Percentiles rank a stretch among this genome's conserved stretches.
phyloP scores from a whole-genome alignment of 805 yeast genomes.

The Schwanniomyces pseudopolymorphus region DNA sequence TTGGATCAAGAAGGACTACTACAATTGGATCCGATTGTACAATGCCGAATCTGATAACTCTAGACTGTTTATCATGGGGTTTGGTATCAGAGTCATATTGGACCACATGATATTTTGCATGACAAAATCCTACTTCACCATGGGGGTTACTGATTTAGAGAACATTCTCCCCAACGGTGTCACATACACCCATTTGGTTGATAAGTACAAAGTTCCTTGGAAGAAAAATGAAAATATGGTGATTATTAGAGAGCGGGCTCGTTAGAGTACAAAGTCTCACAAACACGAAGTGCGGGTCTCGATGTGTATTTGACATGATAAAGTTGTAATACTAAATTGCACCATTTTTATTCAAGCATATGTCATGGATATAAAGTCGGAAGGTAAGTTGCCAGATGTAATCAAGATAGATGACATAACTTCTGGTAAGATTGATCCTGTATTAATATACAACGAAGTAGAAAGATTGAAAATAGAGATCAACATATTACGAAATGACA shows the following conservation, averaged over 20 bases:
- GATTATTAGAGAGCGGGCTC: slow-evolving; percentile 20
- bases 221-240: slow-evolving; percentile 22
- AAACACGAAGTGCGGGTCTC: not conserved
- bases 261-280: not conserved
- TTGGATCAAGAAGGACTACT: slow-evolving; percentile 32
- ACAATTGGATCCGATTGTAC: slow-evolving; percentile 28
- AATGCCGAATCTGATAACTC: slow-evolving; percentile 31
- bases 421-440: slow-evolving; percentile 40
- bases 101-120: slow-evolving; percentile 28
- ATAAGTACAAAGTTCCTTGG: slow-evolving; percentile 30
- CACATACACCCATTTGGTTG: slow-evolving; percentile 17
- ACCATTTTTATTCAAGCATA: not conserved
- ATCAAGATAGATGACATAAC: slow-evolving; percentile 45
- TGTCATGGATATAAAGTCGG: slow-evolving; percentile 4
- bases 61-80: slow-evolving; percentile 38
- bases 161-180: slow-evolving; percentile 25
- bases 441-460: slow-evolving; percentile 43
- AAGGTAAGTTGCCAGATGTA: slow-evolving; percentile 25
- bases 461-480: slow-evolving; percentile 43
- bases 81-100: slow-evolving; percentile 36
- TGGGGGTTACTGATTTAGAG: slow-evolving; percentile 25
- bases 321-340: too few species aligned
- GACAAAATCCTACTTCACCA: slow-evolving; percentile 38
- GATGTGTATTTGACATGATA: not conserved
- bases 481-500: slow-evolving; percentile 40